Conservation (phyloP, 2,329 filamentous ascomycete species). For the Ophiostoma tasmaniense region DNA sequence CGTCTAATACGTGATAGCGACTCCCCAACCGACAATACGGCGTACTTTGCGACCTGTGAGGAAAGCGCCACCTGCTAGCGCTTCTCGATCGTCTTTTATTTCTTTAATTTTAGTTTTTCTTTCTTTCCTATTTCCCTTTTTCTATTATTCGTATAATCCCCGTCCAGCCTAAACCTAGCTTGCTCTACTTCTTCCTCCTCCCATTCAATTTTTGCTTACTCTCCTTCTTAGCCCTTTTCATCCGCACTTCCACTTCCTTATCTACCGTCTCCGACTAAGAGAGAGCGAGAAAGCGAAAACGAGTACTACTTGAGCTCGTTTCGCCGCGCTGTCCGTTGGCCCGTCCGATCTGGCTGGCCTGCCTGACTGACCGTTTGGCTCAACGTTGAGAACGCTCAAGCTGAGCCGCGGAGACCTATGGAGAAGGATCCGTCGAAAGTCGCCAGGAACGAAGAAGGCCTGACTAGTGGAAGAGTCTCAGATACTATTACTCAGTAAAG, state of each 20-base stretch:
- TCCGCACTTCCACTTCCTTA: not conserved
- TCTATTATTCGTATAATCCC: not conserved
- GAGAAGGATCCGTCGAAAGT: not conserved
- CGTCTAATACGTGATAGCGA: not conserved
- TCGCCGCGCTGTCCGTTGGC: too few species aligned
- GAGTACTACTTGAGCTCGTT: not conserved
- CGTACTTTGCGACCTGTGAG: not conserved
- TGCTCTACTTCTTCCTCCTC: not conserved
- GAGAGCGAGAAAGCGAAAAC: not conserved
- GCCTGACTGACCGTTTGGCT: not conserved
- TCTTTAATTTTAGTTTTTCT: not conserved
- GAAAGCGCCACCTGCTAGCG: not conserved
- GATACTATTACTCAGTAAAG: not conserved
- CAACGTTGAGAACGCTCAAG: not conserved
- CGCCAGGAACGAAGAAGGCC: not conserved
- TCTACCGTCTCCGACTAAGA: not conserved
- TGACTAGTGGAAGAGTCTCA: not conserved
- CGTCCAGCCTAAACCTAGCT: not conserved
- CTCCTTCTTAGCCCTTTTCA: not conserved
- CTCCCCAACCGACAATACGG: not conserved
- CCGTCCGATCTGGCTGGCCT: too few species aligned
- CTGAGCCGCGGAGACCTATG: not conserved
- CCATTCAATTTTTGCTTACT: not conserved
- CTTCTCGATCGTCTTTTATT: not conserved
- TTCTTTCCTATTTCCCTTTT: not conserved